phyloP scores from a whole-genome alignment of 2,329 filamentous ascomycete species.

The Elsinoe batatas region DNA sequence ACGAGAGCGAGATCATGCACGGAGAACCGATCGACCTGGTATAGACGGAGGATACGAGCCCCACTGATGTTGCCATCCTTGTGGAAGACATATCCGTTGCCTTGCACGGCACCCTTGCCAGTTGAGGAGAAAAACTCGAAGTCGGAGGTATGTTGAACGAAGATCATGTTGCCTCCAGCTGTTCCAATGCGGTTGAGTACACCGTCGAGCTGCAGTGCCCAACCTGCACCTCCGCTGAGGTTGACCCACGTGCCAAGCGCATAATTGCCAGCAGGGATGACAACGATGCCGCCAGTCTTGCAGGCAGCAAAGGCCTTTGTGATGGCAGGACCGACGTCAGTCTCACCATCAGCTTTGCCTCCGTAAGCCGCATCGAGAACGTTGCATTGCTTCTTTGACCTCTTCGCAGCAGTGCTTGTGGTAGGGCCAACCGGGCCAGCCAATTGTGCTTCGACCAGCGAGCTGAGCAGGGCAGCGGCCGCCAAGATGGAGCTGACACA shows the following conservation, averaged over 20 bases:
- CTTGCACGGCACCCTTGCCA: conserved; percentile 44
- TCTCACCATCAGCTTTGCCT: conserved; percentile 41
- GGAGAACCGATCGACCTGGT: conserved; percentile 38
- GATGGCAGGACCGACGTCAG: conserved; percentile 42
- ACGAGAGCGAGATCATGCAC: conserved; percentile 42
- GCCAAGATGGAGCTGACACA: conserved; percentile 16
- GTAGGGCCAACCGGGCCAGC: conserved; percentile 37
- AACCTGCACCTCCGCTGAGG: conserved; percentile 38
- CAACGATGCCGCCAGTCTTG: conserved; percentile 41
- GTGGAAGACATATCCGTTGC: conserved; percentile 43
- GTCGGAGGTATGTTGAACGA: conserved; percentile 40
- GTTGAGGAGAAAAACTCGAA: conserved; percentile 47
- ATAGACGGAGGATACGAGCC: conserved; percentile 38
- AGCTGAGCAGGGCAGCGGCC: conserved; percentile 19
- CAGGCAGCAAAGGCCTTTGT: conserved; percentile 42
- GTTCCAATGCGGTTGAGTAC: conserved; percentile 44
- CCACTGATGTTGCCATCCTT: conserved; percentile 30
- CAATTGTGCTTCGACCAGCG: conserved; percentile 27
- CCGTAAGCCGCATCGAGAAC: conserved; percentile 40
- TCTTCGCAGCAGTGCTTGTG: conserved; percentile 35
- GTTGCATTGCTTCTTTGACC: conserved; percentile 41
- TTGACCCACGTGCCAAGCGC: conserved; percentile 42
- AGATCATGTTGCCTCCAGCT: conserved; percentile 44
- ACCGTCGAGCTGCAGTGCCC: conserved; percentile 45
- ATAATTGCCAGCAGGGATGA: conserved; percentile 42